Evolutionary conservation across 768 basidiomycete species (phyloP).

Genomic region (Boletus reticulatus): DNA sequence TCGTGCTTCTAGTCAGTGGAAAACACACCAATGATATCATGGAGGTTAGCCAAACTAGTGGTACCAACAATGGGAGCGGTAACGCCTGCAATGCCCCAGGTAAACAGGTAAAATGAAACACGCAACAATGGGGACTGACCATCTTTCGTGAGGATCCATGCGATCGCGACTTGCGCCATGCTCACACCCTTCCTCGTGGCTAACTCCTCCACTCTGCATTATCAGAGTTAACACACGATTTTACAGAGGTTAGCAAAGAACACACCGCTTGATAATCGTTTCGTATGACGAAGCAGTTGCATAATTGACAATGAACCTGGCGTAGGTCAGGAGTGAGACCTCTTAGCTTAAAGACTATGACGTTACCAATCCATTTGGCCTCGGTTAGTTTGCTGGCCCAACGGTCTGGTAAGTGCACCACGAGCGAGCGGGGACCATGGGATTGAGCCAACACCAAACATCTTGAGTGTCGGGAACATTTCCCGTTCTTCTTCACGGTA

Average conservation of each 20-base stretch:
- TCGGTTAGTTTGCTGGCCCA: constrained; percentile 29
- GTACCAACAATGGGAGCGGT: constrained; percentile 46
- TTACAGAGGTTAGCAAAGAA: neutral
- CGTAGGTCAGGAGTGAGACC: constrained; percentile 1
- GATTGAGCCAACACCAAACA: constrained; percentile 44
- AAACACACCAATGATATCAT: constrained; percentile 38
- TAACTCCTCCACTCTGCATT: constrained; percentile 38
- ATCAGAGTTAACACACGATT: neutral
- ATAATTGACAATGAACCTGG: constrained; percentile 27
- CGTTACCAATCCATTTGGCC: constrained; percentile 24
- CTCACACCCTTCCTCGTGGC: constrained; percentile 35
- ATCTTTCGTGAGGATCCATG: constrained; percentile 37
- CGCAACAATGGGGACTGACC: constrained; percentile 13
- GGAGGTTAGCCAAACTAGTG: constrained; percentile 39
- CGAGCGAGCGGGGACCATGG: constrained; percentile 45
- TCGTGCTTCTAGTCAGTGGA: neutral
- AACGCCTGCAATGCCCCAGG: constrained; percentile 21
- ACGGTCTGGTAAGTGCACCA: constrained; percentile 35
- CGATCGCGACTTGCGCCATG: constrained; percentile 44
- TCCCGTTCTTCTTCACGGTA: constrained; percentile 63
- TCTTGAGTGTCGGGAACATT: constrained; percentile 52
- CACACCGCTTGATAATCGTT: constrained; percentile 28
- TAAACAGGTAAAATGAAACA: neutral
- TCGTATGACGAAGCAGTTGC: constrained; percentile 24
- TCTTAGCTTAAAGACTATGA: neutral